These are phyloP conservation scores for Pseudogymnoascus sp. DNA, from an alignment of 2,329 filamentous ascomycete genomes.

Conservation along the genomic window DNA sequence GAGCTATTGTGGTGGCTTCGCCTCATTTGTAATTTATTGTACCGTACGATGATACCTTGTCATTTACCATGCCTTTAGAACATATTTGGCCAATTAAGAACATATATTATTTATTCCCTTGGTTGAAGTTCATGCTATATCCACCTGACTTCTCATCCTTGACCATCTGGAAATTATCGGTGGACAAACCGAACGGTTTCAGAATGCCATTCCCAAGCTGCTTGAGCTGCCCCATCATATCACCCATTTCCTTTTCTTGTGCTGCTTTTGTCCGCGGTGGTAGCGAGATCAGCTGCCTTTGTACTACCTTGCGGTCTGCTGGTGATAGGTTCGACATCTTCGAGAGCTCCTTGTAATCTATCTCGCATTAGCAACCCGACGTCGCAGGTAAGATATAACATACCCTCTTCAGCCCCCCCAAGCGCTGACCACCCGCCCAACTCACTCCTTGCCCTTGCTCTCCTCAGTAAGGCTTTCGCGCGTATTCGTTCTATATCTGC, in stretches of 20 bases:
- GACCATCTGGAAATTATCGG: conserved; percentile 88
- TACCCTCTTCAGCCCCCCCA: conserved; percentile 58
- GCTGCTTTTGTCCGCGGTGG: conserved; percentile 65
- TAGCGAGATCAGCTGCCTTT: conserved; percentile 55
- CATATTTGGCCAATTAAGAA: neutral
- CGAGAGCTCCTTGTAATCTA: conserved; percentile 65
- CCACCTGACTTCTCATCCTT: conserved; percentile 85
- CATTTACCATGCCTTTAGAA: neutral
- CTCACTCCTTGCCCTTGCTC: conserved; percentile 44
- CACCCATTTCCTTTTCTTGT: conserved; percentile 78
- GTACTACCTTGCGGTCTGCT: conserved; percentile 61
- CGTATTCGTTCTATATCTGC: conserved; percentile 69
- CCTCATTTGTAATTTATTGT: conserved; percentile 38
- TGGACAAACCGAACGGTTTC: conserved; percentile 88
- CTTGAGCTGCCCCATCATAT: conserved; percentile 98
- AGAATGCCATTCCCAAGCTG: conserved; percentile 83
- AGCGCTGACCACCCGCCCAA: conserved; percentile 72
- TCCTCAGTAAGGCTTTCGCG: conserved; percentile 65
- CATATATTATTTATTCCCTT: conserved; percentile 26
- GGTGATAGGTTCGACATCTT: conserved; percentile 51
- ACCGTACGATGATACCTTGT: neutral
- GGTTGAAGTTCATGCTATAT: conserved; percentile 82
- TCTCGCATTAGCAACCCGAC: neutral
- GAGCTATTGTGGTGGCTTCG: conserved; percentile 39
- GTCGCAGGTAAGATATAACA: neutral